Evolutionary conservation across 2,329 filamentous ascomycete species (phyloP).

Genomic region (Furcasterigmium furcatum): DNA sequence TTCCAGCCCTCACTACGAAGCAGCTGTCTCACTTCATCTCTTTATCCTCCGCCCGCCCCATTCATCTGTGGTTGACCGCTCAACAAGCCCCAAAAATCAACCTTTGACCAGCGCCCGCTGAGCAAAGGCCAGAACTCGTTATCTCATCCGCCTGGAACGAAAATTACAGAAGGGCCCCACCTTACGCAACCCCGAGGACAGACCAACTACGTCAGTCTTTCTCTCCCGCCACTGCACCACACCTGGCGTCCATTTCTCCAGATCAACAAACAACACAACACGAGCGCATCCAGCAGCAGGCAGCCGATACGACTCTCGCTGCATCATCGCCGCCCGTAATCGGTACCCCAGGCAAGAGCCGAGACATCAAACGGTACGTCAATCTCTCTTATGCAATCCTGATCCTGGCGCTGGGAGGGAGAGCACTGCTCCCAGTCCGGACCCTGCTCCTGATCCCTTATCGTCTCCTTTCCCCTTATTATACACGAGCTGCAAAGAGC

Average conservation of each 20-base stretch:
- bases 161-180: no score
- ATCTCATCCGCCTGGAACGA: no score
- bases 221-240: background rate
- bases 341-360: no score
- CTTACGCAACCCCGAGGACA: no score
- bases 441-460: constrained; percentile 5
- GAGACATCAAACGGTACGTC: no score
- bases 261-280: background rate
- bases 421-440: background rate
- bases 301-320: background rate
- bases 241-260: background rate
- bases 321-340: no score
- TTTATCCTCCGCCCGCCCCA: background rate
- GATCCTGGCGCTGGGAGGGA: no score
- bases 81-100: background rate
- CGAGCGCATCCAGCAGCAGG: background rate
- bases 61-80: background rate
- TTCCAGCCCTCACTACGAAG: background rate
- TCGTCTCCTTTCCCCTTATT: constrained; percentile 5
- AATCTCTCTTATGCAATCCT: no score
- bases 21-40: background rate
- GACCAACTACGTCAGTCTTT: background rate
- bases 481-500: constrained; percentile 10
- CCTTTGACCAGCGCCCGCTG: constrained; percentile 1
- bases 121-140: no score